phyloP scores from a whole-genome alignment of 2,329 filamentous ascomycete genomes.

The Cercospora zeae-maydis region DNA sequence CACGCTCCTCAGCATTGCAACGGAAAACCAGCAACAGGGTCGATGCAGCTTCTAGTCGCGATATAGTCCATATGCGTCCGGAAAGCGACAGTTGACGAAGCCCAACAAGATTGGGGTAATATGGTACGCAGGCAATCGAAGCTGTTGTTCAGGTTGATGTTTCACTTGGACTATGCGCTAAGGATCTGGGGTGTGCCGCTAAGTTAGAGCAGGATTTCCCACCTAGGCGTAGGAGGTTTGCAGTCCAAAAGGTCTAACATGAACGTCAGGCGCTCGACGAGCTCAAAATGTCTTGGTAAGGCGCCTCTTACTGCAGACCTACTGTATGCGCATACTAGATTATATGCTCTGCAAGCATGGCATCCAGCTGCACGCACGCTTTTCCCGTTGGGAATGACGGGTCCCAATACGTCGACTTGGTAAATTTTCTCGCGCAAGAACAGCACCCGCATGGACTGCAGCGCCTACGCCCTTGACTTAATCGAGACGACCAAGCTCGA shows the following conservation, averaged over 20 bases:
- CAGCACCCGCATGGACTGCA: too few relatives aligned
- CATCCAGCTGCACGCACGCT: neutral
- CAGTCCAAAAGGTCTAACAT: too few relatives aligned
- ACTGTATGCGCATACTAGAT: too few relatives aligned
- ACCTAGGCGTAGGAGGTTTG: neutral
- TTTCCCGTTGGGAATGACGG: neutral
- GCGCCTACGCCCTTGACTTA: too few relatives aligned
- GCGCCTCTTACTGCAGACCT: too few relatives aligned
- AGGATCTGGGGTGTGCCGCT: neutral
- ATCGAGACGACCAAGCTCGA: too few relatives aligned
- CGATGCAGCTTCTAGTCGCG: neutral
- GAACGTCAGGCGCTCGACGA: too few relatives aligned
- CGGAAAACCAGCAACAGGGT: neutral
- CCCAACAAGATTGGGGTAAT: neutral
- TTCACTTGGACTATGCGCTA: neutral
- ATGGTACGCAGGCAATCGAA: neutral
- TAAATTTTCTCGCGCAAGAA: neutral
- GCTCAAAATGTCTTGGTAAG: too few relatives aligned
- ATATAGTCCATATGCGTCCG: neutral
- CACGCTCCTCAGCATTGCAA: neutral
- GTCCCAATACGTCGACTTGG: neutral
- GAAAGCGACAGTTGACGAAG: neutral
- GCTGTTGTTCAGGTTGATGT: neutral
- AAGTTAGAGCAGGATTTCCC: neutral
- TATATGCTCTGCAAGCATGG: neutral